These are phyloP conservation scores for Ambrosia trifida DNA, from an alignment of 129 eudicot genomes.

Conservation along the genomic window DNA sequence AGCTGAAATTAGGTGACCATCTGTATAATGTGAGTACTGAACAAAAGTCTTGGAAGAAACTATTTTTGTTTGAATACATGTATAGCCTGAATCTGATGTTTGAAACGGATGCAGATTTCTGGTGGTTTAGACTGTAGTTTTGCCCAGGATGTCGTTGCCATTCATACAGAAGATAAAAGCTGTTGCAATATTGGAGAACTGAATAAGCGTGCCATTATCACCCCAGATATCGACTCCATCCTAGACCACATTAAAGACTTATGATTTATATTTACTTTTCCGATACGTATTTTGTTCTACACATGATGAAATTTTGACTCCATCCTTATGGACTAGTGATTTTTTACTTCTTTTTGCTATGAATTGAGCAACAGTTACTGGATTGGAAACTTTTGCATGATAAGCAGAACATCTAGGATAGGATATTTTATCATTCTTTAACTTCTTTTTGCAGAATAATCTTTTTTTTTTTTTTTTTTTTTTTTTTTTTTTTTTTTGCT, in stretches of 20 bases:
- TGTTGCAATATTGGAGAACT: conserved; percentile 72
- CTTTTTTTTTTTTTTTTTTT: too few relatives aligned
- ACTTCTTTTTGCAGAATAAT: neutral
- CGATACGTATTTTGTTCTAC: conserved; percentile 13
- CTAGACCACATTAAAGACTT: conserved; percentile 45
- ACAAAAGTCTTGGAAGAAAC: conserved; percentile 2
- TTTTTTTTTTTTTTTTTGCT: too few relatives aligned
- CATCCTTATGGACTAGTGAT: neutral
- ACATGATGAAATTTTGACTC: conserved; percentile 28
- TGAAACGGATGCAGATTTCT: conserved; percentile 54
- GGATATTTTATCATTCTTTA: neutral
- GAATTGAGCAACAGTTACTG: neutral
- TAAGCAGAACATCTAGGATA: neutral
- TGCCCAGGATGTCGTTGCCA: conserved; percentile 70
- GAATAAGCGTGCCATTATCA: conserved; percentile 59
- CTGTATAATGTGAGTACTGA: conserved; percentile 66
- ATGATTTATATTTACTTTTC: conserved; percentile 24
- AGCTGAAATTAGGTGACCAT: conserved; percentile 81
- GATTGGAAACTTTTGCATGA: neutral
- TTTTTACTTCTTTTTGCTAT: neutral
- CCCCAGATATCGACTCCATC: conserved; percentile 68
- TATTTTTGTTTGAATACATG: neutral
- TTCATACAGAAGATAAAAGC: conserved; percentile 53
- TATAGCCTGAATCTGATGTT: neutral
- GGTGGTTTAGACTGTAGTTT: conserved; percentile 57